These are phyloP conservation scores for Termitomyces eurrhizus DNA, from an alignment of 768 basidiomycete species.

Conservation along the genomic window DNA sequence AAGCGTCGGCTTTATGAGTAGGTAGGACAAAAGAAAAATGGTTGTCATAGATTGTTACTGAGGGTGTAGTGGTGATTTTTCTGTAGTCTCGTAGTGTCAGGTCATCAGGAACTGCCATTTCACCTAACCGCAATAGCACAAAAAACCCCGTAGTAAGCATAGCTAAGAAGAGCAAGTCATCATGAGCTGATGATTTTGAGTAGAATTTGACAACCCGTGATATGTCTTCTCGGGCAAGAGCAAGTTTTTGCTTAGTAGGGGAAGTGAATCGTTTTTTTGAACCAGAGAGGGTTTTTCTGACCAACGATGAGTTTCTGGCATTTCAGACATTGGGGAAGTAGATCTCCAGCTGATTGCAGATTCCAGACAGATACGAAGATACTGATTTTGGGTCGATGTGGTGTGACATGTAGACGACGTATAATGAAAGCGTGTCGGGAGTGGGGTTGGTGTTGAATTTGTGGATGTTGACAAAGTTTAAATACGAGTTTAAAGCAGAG, in stretches of 20 bases:
- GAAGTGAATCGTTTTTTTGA: not conserved
- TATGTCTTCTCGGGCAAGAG: not conserved
- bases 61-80: too few relatives aligned
- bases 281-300: not conserved
- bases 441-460: not conserved
- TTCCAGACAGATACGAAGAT: conserved; percentile 32
- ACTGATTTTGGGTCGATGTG: conserved; percentile 25
- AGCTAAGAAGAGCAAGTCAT: too few relatives aligned
- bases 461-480: too few relatives aligned
- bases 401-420: conserved; percentile 24
- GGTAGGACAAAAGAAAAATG: too few relatives aligned
- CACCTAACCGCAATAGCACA: too few relatives aligned
- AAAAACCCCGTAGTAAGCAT: too few relatives aligned
- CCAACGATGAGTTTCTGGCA: not conserved
- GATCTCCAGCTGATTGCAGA: conserved; percentile 28
- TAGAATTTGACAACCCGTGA: too few relatives aligned
- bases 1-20: too few relatives aligned
- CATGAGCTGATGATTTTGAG: too few relatives aligned
- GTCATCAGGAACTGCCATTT: too few relatives aligned
- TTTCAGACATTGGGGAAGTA: conserved; percentile 25
- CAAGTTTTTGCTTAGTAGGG: not conserved
- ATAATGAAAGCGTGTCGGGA: conserved; percentile 24
- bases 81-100: too few relatives aligned
- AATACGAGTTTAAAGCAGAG: not conserved
- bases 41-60: too few relatives aligned